Base-by-base conservation (phyloP, 2,329 filamentous ascomycete genomes). In the Venturia aucupariae region DNA sequence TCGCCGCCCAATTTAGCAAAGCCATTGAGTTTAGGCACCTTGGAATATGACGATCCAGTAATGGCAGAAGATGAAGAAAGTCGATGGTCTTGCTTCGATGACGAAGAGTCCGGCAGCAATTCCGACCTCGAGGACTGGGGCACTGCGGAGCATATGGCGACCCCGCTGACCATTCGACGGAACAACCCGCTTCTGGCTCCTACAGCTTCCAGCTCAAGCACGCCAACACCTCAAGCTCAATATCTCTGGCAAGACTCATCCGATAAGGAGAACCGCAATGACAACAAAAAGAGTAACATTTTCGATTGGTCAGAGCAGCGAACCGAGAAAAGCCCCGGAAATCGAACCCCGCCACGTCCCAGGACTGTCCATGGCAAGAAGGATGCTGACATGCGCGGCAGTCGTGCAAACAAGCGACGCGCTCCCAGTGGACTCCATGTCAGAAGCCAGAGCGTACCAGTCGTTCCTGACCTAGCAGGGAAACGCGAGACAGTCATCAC, bases 391-490 rank as follows among this genome's bases (percentile, higher is more conserved):
- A 77, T 83, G 68, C 82, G 90, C 74, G 88, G 88, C 60, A 89
- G 89, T 67, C 85, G 89, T 62, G 79, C 84, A 59, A 78, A 84
- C 27, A 85, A 82, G 66, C 86, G 90, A 38, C 87, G 87, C 71
- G 83, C 83, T 1, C 87, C 87, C n/a, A 84, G 81, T 65, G 85
- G 84, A 17, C 82, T 85, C 64, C 90, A 93, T 72, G 83, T 90
- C 57, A 85, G 90, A 67, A 93, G 90, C 72, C 89, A 92, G 73
- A 93, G 90, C 73, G 89, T 93, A 1, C 90, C 90, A 4, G 82
- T 90, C 17, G 79, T 79, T 3, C 86, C 87, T 41, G 89, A 91
- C 70, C 76, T 71, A 67, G 76, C 73, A 68, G 79, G 72, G 69
- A 75, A 79, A 75, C 67, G 88, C 82, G 72, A 81, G 74, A 71